Evolutionary conservation across 2,329 filamentous ascomycete species (phyloP).

Genomic region (Teratosphaeria gauchensis): DNA sequence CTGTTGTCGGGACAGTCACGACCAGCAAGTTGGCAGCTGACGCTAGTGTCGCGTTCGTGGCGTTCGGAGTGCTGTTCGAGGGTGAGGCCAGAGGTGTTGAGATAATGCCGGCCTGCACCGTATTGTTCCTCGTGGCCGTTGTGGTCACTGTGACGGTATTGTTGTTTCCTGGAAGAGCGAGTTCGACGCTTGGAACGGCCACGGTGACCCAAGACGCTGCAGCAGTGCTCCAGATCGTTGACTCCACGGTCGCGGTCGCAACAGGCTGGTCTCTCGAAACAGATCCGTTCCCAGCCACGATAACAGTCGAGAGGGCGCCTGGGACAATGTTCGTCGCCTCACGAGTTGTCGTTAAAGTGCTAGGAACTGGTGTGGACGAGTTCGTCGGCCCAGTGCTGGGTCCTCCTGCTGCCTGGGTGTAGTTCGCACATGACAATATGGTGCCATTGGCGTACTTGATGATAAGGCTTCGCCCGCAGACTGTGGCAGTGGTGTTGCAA

Average conservation of each 20-base stretch:
- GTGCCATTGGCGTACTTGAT: conserved; percentile 45
- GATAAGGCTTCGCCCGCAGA: conserved; percentile 37
- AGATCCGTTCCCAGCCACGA: background rate
- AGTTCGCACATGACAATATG: conserved; percentile 49
- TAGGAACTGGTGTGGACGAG: background rate
- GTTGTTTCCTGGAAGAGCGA: background rate
- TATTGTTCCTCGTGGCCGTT: background rate
- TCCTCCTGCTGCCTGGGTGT: conserved; percentile 22
- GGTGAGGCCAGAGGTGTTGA: background rate
- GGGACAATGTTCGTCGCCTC: background rate
- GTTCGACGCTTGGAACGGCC: background rate
- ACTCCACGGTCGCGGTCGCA: background rate
- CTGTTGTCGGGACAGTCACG: too few species aligned
- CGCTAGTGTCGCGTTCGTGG: background rate
- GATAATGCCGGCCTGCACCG: background rate
- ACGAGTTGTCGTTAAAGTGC: background rate
- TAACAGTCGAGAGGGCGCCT: background rate
- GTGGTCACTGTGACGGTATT: background rate
- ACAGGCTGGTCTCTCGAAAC: background rate
- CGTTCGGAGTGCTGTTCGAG: background rate
- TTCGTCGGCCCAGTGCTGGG: background rate
- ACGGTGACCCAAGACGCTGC: background rate
- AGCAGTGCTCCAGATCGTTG: background rate
- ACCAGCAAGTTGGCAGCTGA: background rate
- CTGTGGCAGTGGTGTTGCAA: background rate